Base-by-base conservation (phyloP, 2,329 filamentous ascomycete genomes). In the Blastomyces parvus region DNA sequence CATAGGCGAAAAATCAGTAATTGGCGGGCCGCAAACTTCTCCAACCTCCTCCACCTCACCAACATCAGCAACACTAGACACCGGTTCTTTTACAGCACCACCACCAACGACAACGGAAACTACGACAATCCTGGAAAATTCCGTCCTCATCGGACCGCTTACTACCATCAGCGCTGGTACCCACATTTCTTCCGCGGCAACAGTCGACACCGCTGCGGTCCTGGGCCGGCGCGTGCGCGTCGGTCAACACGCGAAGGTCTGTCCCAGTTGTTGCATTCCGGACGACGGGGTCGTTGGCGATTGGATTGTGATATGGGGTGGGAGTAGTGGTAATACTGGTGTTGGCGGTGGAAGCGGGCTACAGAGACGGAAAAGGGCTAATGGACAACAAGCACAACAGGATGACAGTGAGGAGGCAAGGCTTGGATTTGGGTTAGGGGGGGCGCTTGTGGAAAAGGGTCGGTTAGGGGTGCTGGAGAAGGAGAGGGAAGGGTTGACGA, bases 301-400 rank as follows among this genome's bases (percentile, higher is more conserved):
- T 64, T 85, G 83, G 72, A 87, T 85, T 0, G 88, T 91, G 5
- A 78, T 91, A 27, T 91, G 85, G 74, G 86, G 87, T 0, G 86
- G 86, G 33, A 78, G 70, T 30, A 67, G 61, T 53, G 55, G 50
- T 17, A 30, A 30, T 13, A 30, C 8, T 55, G 52, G 53, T 57
- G 36, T 9, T 22, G 86, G 87, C 0, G 86, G 59, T 50, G 58
- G 33, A 13, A 61, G 67, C 53, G 74, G 73, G 22, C 71, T 77
- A 67, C 69, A 73, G 40, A 67, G 67, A 62, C 70, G 74, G 59
- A 72, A 73, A 30, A 70, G 74, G 56, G 68, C 67, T 17, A 64
- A 67, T 80, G 67, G 79, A 80, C 63, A 67, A 80, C 63, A 67
- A 63, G 33, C 33, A 11, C 63, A 67, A 62, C 55, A 57, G 36